Evolutionary conservation across 2,329 filamentous ascomycete species (phyloP).

Genomic region (Botrytis medusae): DNA sequence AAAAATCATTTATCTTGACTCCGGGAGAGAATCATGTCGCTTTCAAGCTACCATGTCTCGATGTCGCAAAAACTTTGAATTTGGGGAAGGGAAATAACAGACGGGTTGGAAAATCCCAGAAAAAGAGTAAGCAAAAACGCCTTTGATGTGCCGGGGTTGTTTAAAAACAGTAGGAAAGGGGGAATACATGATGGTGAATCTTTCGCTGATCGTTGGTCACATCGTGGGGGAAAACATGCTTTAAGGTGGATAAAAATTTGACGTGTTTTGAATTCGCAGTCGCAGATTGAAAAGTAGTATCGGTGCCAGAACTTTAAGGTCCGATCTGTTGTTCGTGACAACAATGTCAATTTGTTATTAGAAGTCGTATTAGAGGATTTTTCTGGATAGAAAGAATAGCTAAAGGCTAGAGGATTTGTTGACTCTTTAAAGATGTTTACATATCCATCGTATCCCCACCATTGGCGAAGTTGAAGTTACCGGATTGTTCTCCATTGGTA

Average conservation of each 20-base stretch:
- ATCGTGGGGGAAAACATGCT: conserved; percentile 30
- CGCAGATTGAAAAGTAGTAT: conserved; percentile 25
- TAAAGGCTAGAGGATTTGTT: conserved; percentile 27
- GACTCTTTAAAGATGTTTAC: conserved; percentile 46
- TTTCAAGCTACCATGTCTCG: conserved; percentile 42
- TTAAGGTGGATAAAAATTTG: conserved; percentile 22
- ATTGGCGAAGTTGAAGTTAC: conserved; percentile 92
- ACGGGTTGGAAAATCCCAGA: not conserved
- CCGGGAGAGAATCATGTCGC: conserved; percentile 34
- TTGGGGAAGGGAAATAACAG: not conserved
- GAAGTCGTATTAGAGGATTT: conserved; percentile 32
- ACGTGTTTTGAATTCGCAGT: conserved; percentile 24
- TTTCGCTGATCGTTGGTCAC: conserved; percentile 42
- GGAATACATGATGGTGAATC: conserved; percentile 43
- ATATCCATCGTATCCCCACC: conserved; percentile 73
- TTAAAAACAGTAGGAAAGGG: conserved; percentile 32
- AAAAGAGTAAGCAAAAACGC: conserved; percentile 31
- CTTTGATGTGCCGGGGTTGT: conserved; percentile 38
- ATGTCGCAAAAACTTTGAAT: conserved; percentile 25
- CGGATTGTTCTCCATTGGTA: conserved; percentile 68
- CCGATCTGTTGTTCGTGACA: conserved; percentile 23
- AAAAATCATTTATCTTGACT: conserved; percentile 14
- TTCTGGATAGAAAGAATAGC: conserved; percentile 24
- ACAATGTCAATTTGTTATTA: conserved; percentile 35
- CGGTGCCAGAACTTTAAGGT: conserved; percentile 17